Conservation (phyloP, 1,284 basidiomycete species). For the Boletellus dicymbophilus region DNA sequence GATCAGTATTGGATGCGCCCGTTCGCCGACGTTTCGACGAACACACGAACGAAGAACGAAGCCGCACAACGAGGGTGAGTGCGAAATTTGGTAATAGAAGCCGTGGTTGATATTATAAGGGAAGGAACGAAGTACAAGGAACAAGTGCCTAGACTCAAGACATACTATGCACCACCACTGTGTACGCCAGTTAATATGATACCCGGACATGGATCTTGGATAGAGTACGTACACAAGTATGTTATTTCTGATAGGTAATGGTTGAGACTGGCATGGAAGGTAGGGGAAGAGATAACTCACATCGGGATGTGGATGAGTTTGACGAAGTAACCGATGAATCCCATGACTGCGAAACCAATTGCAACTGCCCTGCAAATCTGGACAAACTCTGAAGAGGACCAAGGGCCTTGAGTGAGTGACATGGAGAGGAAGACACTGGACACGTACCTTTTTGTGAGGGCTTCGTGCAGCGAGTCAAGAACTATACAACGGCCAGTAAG, state of each 20-base stretch:
- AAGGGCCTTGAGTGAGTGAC: slow-evolving; percentile 3
- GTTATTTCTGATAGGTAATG: slow-evolving; percentile 69
- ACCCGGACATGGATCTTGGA: neutral
- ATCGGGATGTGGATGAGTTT: slow-evolving; percentile 97
- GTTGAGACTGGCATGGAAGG: slow-evolving; percentile 24
- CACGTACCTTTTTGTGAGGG: slow-evolving; percentile 87
- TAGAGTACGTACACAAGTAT: slow-evolving; percentile 82
- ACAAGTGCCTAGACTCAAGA: slow-evolving; percentile 3
- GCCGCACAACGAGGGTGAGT: neutral
- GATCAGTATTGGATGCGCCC: neutral
- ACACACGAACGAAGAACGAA: neutral
- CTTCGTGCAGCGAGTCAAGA: slow-evolving; percentile 97
- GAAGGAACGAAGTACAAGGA: slow-evolving; percentile 20
- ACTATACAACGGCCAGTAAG: slow-evolving; percentile 53
- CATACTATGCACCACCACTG: slow-evolving; percentile 69
- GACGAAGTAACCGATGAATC: slow-evolving; percentile 96
- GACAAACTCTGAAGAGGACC: slow-evolving; percentile 71
- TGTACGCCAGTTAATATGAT: slow-evolving; percentile 9
- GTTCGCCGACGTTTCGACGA: neutral
- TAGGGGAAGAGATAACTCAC: slow-evolving; percentile 50
- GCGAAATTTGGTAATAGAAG: slow-evolving; percentile 1
- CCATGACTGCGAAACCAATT: slow-evolving; percentile 95
- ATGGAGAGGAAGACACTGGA: slow-evolving; percentile 1
- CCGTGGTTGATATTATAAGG: slow-evolving; percentile 7
- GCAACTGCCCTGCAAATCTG: slow-evolving; percentile 95